Conservation (phyloP, 2,329 filamentous ascomycete species). For the Colletotrichum sp. region DNA sequence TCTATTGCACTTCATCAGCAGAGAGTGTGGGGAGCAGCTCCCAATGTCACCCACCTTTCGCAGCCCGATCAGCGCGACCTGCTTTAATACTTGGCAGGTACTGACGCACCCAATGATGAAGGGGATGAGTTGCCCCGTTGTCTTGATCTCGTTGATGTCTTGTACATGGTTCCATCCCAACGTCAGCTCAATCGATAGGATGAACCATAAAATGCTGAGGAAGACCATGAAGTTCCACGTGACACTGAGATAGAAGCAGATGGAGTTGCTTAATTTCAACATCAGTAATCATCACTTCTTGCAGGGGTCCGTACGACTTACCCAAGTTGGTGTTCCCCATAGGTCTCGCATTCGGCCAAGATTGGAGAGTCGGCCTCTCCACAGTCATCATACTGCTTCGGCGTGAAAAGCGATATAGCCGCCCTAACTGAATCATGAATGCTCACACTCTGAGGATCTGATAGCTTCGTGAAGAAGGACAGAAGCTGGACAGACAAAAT, state of each 20-base stretch:
- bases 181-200: background rate
- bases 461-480: background rate
- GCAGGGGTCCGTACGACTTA: background rate
- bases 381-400: background rate
- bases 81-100: background rate
- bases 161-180: background rate
- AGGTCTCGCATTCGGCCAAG: background rate
- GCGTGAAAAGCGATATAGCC: background rate
- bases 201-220: background rate
- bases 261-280: background rate
- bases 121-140: background rate
- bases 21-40: background rate
- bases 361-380: rapidly evolving
- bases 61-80: background rate
- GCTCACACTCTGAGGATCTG: background rate
- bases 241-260: background rate
- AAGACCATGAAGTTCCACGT: background rate
- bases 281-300: background rate
- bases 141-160: background rate
- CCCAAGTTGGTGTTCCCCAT: background rate
- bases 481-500: background rate
- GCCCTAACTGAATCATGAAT: background rate
- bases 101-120: background rate
- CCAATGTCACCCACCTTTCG: background rate
- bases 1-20: background rate